Base-by-base conservation (phyloP, 140 eudicot species). In the Ambrosia hybrid region DNA sequence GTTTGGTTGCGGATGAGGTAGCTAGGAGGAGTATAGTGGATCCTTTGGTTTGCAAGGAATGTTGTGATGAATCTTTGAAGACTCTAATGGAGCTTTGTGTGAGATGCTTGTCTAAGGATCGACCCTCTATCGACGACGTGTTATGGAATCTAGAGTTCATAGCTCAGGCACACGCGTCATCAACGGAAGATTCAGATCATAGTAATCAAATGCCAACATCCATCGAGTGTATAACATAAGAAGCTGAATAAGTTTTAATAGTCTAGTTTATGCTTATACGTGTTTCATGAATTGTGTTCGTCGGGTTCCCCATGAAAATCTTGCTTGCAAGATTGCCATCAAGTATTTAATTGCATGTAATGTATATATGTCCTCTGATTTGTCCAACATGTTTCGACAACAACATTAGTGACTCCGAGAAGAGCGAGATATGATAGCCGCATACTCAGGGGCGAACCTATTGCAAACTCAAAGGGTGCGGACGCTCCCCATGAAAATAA, bases 61-160 rank as follows among this genome's bases (percentile, higher is more conserved):
- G 88, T 67, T 74, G 83, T 26, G 85, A 89, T 48, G 87, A 84
- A 33, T 81, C 92, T 1, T 68, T 89, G 52, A 85, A 77, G 81
- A 81, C 55, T 51, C 73, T 86, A 56, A 83, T 86, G 80, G 89
- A 89, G 83, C 89, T 89, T 60, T 85, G 91, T 64, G 52, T 89
- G 3, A 70, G 84, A 70, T 89, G 87, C 43, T 76, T 86, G 6
- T 85, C 86, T 34, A 69, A 73, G 58, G 76, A 81, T 17, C 75
- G 89, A 68, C 96, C 92, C 37, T 83, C 91, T 45, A 68, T 86
- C n/a, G 96, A 89, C 51, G 96, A 89, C 39, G 81, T 86, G 37
- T 66, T 89, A 14, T 89, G 96, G 96, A 89, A 89, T 41, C 79
- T 89, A 72, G 91, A 89, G 79, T 89, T 85, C 79, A 87, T 85